These are phyloP conservation scores for Globisporangium orthogonon DNA, from an alignment of 352 stramenopile genomes.

Conservation along the genomic window DNA sequence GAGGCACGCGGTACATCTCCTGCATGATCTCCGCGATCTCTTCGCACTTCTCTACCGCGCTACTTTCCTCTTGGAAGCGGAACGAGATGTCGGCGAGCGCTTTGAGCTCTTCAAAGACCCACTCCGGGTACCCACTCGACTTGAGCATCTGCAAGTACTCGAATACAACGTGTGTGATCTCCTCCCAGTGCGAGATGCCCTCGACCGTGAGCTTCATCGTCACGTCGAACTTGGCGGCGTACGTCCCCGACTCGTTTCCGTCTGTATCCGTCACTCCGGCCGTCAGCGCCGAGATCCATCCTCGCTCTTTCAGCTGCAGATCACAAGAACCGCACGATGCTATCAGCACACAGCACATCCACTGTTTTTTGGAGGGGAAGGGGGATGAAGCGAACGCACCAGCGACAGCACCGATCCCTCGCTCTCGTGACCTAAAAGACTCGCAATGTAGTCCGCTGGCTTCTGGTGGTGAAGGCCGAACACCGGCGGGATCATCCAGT, in stretches of 20 bases:
- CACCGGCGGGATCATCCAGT: conserved; percentile 74
- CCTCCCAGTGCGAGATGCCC: conserved; percentile 51
- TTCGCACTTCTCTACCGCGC: conserved; percentile 59
- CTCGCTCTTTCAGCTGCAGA: conserved; percentile 58
- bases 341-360: neutral
- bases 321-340: neutral
- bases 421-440: conserved; percentile 76
- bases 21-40: conserved; percentile 74
- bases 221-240: conserved; percentile 59
- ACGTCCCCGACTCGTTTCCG: conserved; percentile 64
- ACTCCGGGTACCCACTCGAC: conserved; percentile 40
- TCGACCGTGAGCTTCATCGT: conserved; percentile 69
- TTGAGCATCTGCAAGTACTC: conserved; percentile 62
- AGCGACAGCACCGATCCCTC: conserved; percentile 77
- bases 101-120: conserved; percentile 71
- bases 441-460: conserved; percentile 72
- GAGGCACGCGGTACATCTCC: conserved; percentile 47
- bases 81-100: conserved; percentile 66
- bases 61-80: conserved; percentile 67
- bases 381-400: conserved; percentile 20
- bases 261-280: conserved; percentile 68
- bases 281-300: conserved; percentile 73
- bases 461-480: conserved; percentile 69
- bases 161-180: conserved; percentile 56
- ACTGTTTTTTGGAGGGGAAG: neutral